Evolutionary conservation across 768 basidiomycete genomes (phyloP).

Genomic region (Serendipita indica): DNA sequence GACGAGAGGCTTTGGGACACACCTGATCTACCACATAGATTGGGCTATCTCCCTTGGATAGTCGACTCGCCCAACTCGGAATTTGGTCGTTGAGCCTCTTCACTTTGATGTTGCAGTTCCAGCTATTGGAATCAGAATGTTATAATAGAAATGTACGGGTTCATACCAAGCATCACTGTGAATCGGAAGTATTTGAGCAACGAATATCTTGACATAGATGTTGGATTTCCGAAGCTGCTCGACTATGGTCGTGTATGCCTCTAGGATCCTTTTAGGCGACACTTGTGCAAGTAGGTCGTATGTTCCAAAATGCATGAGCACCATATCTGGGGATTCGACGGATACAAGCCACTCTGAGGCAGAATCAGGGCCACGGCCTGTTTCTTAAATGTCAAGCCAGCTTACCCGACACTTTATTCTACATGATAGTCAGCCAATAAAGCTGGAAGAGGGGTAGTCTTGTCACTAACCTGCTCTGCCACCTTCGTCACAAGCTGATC

Average conservation of each 20-base stretch:
- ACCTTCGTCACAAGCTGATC: neutral
- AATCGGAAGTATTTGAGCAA: neutral
- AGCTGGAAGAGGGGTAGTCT: neutral
- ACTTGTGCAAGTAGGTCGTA: neutral
- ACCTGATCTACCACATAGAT: conserved; percentile 9
- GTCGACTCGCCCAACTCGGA: neutral
- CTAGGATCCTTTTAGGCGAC: neutral
- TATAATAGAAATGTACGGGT: neutral
- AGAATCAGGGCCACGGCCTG: neutral
- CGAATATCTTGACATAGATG: neutral
- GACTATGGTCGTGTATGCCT: neutral
- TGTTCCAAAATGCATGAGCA: conserved; percentile 6
- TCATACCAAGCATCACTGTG: neutral
- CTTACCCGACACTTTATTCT: neutral
- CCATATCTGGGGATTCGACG: neutral
- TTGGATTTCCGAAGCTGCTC: neutral
- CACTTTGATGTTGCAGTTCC: neutral
- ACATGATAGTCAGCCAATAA: neutral
- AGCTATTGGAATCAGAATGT: neutral
- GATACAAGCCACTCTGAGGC: neutral
- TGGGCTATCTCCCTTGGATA: neutral
- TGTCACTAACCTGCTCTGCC: neutral
- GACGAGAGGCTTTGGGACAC: neutral
- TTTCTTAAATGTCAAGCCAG: neutral
- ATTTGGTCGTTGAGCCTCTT: neutral